Percentiles rank a stretch among this genome's conserved stretches.
Conservation (phyloP, 768 basidiomycete species). For the Auricularia heimuer region DNA sequence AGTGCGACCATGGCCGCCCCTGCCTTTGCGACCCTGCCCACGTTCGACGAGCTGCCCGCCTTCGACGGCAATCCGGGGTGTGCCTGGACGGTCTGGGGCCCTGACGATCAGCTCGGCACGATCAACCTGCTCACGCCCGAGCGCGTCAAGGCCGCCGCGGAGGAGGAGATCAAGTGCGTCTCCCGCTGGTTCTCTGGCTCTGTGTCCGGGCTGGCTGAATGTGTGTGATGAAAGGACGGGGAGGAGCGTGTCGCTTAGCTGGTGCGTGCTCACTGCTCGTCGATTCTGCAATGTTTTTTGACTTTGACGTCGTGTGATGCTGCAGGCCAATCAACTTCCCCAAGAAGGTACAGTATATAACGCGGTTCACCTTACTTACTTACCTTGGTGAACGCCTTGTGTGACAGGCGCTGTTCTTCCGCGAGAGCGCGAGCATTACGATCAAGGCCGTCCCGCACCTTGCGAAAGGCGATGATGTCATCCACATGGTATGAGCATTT, state of each 20-base stretch:
- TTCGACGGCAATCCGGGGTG: conserved; percentile 6
- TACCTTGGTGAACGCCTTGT: too few species aligned
- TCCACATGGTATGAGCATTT: not conserved
- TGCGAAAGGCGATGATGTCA: not conserved
- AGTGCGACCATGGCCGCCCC: not conserved
- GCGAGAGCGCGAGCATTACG: not conserved
- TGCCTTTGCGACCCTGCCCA: not conserved
- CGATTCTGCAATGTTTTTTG: not conserved
- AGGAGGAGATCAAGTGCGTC: conserved; percentile 7
- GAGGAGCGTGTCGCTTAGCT: conserved; percentile 6
- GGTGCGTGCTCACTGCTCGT: not conserved
- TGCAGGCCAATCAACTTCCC: conserved; percentile 10
- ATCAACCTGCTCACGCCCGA: conserved; percentile 12
- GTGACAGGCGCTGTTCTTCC: not conserved
- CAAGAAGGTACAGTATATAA: conserved; percentile 1
- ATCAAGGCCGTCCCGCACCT: not conserved
- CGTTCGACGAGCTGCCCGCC: conserved; percentile 8
- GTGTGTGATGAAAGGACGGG: conserved; percentile 2
- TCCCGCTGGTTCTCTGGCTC: not conserved
- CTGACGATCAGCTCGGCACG: conserved; percentile 10
- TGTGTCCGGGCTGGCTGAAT: not conserved
- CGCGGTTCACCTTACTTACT: too few species aligned
- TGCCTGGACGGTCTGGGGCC: conserved; percentile 12
- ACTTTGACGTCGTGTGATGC: not conserved
- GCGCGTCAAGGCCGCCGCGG: conserved; percentile 5